Evolutionary conservation across 1,139 yeast species (phyloP), one percentile per base, ranked within the genome.

Genomic region (Pichia sp.): DNA sequence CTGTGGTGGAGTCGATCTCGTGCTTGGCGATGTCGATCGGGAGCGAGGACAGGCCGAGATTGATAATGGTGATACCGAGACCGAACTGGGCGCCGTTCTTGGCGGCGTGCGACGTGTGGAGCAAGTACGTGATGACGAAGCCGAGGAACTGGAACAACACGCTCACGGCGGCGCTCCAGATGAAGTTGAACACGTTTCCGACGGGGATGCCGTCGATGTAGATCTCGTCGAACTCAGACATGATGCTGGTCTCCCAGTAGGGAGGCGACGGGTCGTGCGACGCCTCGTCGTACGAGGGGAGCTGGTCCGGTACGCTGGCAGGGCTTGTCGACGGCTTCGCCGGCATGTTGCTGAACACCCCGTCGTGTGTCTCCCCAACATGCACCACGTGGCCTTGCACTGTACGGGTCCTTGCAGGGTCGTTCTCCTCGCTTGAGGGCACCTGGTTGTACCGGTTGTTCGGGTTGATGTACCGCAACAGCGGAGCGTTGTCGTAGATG

Each of bases 71-170:
- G 54, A 89, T 70, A 2, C 99, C 99, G 54, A 93, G 74, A 0
- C 99, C 99, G 13, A 93, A 88, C 57, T 97, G 77, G 1, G 97
- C 86, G 7, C 99, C 99, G 64, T 92, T 93, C 67, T 90, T 90
- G 5, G 98, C 96, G 6, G 98, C 98, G 67, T 93, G 99, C 1
- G 97, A 89, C 1, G 99, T 92, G 71, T 93, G 99, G 54, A 95
- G 75, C 50, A 93, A 74, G 69, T 92, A 93, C 29, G 99, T 92
- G 54, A 93, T 76, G 51, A 93, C 77, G 70, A 95, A 95, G 6
- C 99, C 99, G 43, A 93, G 86, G 68, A 89, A 89, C 70, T 93
- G 97, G 74, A 93, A 93, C 44, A 96, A 89, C 13, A 90, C 80
- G 19, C 96, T 84, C 1, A 93, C 95, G 66, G 90, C 77, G 62